phyloP scores from a whole-genome alignment of 495 filamentous ascomycete species.

The Neurospora intermedia region DNA sequence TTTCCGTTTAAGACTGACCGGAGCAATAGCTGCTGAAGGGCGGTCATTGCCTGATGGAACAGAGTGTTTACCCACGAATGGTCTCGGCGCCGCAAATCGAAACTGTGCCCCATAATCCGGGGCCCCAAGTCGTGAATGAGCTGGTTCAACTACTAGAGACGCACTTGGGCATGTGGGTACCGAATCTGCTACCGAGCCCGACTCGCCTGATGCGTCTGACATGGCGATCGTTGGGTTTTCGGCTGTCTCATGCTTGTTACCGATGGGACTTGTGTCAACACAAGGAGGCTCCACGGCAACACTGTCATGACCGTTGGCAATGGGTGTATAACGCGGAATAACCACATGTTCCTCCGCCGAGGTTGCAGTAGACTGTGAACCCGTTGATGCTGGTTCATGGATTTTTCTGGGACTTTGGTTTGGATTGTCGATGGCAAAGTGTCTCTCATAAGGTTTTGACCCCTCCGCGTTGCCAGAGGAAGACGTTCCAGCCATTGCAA shows the following conservation, averaged over 20 bases:
- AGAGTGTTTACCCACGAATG: conserved; percentile 29
- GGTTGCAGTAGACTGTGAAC: not conserved
- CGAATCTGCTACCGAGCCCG: conserved; percentile 7
- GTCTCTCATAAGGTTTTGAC: not conserved
- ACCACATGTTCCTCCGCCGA: not conserved
- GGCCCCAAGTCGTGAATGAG: conserved; percentile 13
- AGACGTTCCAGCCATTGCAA: conserved; percentile 11
- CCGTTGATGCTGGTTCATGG: not conserved
- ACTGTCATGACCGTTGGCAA: not conserved
- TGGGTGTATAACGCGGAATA: not conserved
- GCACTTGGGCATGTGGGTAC: conserved; percentile 2
- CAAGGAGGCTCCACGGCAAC: not conserved
- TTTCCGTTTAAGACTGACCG: conserved; percentile 7
- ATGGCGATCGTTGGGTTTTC: not conserved
- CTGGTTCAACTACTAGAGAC: conserved; percentile 18
- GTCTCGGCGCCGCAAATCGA: conserved; percentile 28
- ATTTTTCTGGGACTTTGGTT: not conserved
- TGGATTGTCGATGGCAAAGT: not conserved
- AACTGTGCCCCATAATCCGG: conserved; percentile 16
- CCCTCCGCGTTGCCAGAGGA: not conserved
- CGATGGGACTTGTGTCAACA: not conserved
- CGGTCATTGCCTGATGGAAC: not conserved
- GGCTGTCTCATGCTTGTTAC: not conserved
- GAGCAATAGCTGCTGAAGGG: not conserved
- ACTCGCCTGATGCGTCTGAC: conserved; percentile 2